Evolutionary conservation across 1,284 basidiomycete genomes (phyloP), one percentile per base, ranked within the genome.

Genomic region (Moesziomyces globuligerus): DNA sequence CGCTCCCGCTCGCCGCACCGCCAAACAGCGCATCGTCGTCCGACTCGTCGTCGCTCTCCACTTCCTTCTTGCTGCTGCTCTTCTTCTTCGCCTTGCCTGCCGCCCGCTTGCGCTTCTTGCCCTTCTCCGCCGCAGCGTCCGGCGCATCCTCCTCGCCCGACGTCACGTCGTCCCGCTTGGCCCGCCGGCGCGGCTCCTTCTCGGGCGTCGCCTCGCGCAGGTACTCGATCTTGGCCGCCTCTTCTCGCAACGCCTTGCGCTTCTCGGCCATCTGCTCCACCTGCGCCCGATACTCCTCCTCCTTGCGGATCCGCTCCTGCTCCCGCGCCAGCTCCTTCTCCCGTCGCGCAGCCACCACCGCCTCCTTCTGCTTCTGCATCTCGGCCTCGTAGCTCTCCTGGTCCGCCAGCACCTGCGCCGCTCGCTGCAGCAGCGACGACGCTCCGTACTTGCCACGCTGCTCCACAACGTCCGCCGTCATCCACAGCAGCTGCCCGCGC

Each of bases 361-460:
- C 62, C 44, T 74, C 58, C n/a, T 69, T 64, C 50, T 73, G 60
- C 51, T 65, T 60, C 23, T 24, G 38, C 29, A 69, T 59, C 44
- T 69, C 74, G n/a, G 53, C 57, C 43, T 78, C 78, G 65, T 76
- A 67, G 39, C 51, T 60, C 21, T 64, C 61, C 47, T 78, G 70
- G 25, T 81, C 75, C 10, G 66, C 52, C 1, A 82, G 48, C 13
- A 62, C 70, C 46, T 51, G 44, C 7, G 58, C 38, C 5, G 73
- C 71, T 21, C 72, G 67, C 29, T 74, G 66, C 15, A 80, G 55
- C 24, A 79, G 60, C 18, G 74, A 76, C 21, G 59, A 70, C 29
- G 74, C 75, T 36, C 74, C 79, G 52, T 79, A 82, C 69, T 77
- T 72, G 54, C 67, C 67, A 23, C 80, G 74, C 70, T 82, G 80